These are phyloP conservation scores for Vigna hirtella DNA, from an alignment of 306 rosid genomes.

Conservation along the genomic window DNA sequence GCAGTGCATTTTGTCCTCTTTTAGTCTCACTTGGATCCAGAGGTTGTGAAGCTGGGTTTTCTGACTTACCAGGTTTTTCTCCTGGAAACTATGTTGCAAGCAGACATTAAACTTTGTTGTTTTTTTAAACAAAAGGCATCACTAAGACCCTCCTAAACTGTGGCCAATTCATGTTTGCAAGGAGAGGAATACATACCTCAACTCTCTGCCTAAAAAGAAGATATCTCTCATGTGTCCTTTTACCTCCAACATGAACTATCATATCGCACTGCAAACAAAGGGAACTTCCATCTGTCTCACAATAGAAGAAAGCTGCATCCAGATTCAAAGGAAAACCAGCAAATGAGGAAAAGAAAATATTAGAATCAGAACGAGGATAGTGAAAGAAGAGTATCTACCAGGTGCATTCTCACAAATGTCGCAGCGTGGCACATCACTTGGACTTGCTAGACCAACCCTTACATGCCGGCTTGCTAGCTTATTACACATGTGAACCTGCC, in stretches of 20 bases:
- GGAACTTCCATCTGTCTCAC: conserved; percentile 87
- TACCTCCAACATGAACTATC: conserved; percentile 87
- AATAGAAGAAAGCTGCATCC: conserved; percentile 80
- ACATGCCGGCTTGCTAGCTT: conserved; percentile 89
- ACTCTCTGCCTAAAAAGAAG: conserved; percentile 83
- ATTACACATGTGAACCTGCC: conserved; percentile 87
- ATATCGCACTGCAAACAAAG: conserved; percentile 85
- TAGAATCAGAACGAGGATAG: not conserved
- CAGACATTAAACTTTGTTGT: conserved; percentile 22
- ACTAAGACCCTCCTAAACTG: conserved; percentile 1
- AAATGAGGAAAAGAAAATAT: conserved; percentile 34
- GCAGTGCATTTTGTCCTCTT: conserved; percentile 51
- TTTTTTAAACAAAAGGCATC: not conserved
- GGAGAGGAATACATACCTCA: conserved; percentile 63
- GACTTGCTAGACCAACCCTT: conserved; percentile 83
- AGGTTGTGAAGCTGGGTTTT: conserved; percentile 49
- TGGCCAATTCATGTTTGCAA: conserved; percentile 5
- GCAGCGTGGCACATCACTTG: conserved; percentile 76
- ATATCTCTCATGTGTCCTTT: conserved; percentile 80
- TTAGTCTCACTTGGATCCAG: conserved; percentile 52
- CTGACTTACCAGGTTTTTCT: conserved; percentile 61
- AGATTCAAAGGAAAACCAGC: conserved; percentile 33
- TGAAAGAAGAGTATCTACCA: conserved; percentile 51
- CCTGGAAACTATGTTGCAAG: conserved; percentile 72
- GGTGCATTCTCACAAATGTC: conserved; percentile 95